phyloP scores from a whole-genome alignment of 169 alveolate genomes.

The Plasmodium cynomolgi region DNA sequence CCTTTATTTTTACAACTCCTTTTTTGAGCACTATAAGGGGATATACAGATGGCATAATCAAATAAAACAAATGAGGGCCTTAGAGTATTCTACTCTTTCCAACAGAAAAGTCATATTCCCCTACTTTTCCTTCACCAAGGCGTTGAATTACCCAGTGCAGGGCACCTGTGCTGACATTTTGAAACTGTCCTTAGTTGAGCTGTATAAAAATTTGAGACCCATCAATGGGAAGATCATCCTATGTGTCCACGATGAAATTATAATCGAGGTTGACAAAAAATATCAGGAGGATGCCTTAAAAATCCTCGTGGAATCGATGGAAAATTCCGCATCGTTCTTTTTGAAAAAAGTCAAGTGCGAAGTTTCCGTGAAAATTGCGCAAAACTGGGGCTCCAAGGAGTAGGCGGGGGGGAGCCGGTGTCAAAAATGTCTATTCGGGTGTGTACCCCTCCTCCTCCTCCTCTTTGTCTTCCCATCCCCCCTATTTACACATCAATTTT shows the following conservation, averaged over 20 bases:
- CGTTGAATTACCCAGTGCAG: slow-evolving; percentile 90
- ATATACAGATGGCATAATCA: slow-evolving; percentile 88
- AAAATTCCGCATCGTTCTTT: slow-evolving; percentile 85
- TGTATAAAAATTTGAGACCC: slow-evolving; percentile 78
- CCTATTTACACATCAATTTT: not conserved
- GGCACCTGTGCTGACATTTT: slow-evolving; percentile 91
- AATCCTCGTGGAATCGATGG: slow-evolving; percentile 85
- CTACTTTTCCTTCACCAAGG: slow-evolving; percentile 86
- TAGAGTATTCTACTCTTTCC: slow-evolving; percentile 79
- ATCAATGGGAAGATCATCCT: slow-evolving; percentile 83
- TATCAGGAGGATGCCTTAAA: slow-evolving; percentile 83
- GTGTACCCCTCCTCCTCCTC: not conserved
- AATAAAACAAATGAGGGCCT: slow-evolving; percentile 78
- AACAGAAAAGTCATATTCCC: slow-evolving; percentile 87
- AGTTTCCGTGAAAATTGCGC: slow-evolving; percentile 88
- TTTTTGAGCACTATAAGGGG: slow-evolving; percentile 86
- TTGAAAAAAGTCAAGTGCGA: slow-evolving; percentile 87
- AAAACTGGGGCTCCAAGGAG: slow-evolving; percentile 89
- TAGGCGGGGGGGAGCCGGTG: not conserved
- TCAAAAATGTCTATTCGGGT: not conserved
- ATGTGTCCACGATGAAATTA: slow-evolving; percentile 89
- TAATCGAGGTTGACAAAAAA: slow-evolving; percentile 85
- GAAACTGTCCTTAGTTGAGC: slow-evolving; percentile 86
- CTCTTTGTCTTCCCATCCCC: too few species aligned
- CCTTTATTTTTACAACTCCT: slow-evolving; percentile 81